Conservation (phyloP, 164 flowering plant genomes). For the Annona squamosa region DNA sequence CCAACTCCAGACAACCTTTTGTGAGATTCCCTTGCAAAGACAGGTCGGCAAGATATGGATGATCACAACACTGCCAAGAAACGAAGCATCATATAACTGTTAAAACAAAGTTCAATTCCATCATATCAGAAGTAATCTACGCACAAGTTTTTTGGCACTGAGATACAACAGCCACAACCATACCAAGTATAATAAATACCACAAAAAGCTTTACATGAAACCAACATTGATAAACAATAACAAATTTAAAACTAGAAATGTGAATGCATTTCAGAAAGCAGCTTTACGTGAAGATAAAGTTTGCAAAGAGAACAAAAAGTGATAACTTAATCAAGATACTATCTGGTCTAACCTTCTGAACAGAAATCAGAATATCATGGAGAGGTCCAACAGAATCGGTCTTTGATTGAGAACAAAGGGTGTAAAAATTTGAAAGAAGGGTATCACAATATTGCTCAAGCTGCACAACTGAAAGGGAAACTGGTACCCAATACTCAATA, state of each 20-base stretch:
- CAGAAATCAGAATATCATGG: slow-evolving; percentile 44
- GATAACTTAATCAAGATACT: background rate
- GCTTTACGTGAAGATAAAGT: background rate
- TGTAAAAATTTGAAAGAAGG: slow-evolving; percentile 41
- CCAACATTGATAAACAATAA: background rate
- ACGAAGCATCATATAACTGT: background rate
- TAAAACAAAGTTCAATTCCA: background rate
- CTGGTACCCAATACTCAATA: slow-evolving; percentile 90
- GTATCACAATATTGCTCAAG: slow-evolving; percentile 83
- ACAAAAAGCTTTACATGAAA: background rate
- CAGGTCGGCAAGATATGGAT: slow-evolving; percentile 66
- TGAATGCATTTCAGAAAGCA: background rate
- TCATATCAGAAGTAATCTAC: background rate
- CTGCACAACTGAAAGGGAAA: slow-evolving; percentile 59
- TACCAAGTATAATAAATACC: background rate
- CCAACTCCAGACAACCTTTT: slow-evolving; percentile 30
- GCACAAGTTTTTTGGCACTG: background rate
- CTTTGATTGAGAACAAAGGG: slow-evolving; percentile 54
- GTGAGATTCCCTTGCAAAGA: slow-evolving; percentile 37
- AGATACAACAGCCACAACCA: background rate
- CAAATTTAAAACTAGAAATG: background rate
- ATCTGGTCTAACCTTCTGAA: slow-evolving; percentile 51
- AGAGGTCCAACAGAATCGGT: slow-evolving; percentile 58
- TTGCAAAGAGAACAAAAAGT: background rate
- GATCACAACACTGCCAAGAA: slow-evolving; percentile 72